Conservation (phyloP, 371 early-diverging fungal genomes). For the Lichtheimia ramosa region DNA sequence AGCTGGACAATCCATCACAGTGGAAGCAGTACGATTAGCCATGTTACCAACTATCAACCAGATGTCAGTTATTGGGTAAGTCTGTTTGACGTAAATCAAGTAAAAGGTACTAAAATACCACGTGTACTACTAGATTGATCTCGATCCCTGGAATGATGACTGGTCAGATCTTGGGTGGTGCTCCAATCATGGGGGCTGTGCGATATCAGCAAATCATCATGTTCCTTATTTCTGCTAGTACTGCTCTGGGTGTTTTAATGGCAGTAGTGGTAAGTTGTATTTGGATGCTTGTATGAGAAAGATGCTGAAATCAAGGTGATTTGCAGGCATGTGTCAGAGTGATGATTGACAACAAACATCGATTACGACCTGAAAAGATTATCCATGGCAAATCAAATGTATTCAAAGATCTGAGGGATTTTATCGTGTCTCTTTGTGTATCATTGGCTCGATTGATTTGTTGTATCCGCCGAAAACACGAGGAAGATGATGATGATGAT, state of each 20-base stretch:
- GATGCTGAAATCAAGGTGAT: background rate
- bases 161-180: slow-evolving; percentile 87
- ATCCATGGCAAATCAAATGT: slow-evolving; percentile 24
- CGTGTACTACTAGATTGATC: slow-evolving; percentile 43
- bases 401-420: slow-evolving; percentile 23
- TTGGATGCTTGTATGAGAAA: background rate
- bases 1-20: slow-evolving; percentile 71
- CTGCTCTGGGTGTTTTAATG: slow-evolving; percentile 63
- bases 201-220: slow-evolving; percentile 82
- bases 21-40: slow-evolving; percentile 74
- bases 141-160: slow-evolving; percentile 94
- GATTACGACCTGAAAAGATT: slow-evolving; percentile 65
- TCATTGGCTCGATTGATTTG: slow-evolving; percentile 6
- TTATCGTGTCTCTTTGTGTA: background rate
- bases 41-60: slow-evolving; percentile 84
- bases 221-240: slow-evolving; percentile 79
- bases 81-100: too few species aligned
- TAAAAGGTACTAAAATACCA: too few species aligned
- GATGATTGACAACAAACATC: slow-evolving; percentile 57
- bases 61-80: slow-evolving; percentile 78
- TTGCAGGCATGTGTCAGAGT: slow-evolving; percentile 46
- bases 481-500: slow-evolving; percentile 6
- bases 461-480: slow-evolving; percentile 12
- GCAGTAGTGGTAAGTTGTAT: slow-evolving; percentile 62
- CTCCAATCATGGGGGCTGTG: slow-evolving; percentile 79